These are phyloP conservation scores for Uromyces viciae-fabae DNA, from an alignment of 1,284 basidiomycete species.

Conservation along the genomic window DNA sequence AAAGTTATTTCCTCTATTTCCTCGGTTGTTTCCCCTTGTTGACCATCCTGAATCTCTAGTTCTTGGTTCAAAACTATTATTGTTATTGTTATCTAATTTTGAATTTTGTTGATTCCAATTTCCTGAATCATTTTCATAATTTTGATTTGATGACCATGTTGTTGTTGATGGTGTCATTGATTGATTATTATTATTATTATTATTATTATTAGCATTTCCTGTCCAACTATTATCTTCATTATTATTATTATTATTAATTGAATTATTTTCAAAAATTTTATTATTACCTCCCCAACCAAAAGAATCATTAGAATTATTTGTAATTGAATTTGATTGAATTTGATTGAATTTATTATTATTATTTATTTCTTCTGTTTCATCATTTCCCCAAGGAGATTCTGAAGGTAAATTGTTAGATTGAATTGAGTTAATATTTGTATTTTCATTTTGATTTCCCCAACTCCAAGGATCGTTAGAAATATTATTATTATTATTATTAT, in stretches of 20 bases:
- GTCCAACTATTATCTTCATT: neutral
- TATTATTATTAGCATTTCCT: neutral
- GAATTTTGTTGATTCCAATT: neutral
- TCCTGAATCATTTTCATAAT: neutral
- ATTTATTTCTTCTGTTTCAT: neutral
- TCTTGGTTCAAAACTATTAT: neutral
- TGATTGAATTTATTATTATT: too few relatives aligned
- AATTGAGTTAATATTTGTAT: too few relatives aligned
- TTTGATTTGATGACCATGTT: neutral
- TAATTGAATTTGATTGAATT: neutral
- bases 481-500: neutral
- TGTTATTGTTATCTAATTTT: neutral
- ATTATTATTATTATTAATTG: neutral
- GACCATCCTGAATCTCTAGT: neutral
- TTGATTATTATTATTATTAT: neutral
- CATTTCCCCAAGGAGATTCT: slow-evolving; percentile 5
- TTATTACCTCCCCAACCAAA: neutral
- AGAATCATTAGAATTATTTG: neutral
- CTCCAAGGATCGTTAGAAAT: too few relatives aligned
- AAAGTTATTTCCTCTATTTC: neutral
- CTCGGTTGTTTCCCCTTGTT: neutral
- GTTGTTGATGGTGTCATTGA: neutral
- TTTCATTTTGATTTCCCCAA: too few relatives aligned
- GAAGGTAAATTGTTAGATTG: neutral
- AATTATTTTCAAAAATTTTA: neutral